Base-by-base conservation (phyloP, 208 protist genomes). In the Acanthamoeba sp. region DNA sequence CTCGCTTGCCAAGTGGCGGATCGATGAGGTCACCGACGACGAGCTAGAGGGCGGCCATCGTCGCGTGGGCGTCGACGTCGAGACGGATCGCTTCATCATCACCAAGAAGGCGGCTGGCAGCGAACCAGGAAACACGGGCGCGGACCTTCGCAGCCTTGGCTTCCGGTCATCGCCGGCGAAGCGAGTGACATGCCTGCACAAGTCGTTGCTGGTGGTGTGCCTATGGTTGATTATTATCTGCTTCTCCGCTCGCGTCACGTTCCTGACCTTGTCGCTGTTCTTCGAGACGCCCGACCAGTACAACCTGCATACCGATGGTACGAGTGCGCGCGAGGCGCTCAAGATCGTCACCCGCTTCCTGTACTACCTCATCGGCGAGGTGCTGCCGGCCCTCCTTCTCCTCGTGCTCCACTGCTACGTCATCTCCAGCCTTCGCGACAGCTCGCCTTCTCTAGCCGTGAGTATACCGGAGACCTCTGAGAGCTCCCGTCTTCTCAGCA, bases 241-340 rank as follows among this genome's bases (percentile, higher is more conserved):
- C 66, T 76, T 76, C 36, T 1, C 20, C 22, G 66, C 66, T 24
- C 66, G 66, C n/a, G 66, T 76, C 29, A 38, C 29, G 16, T 76
- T 76, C 29, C 66, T 76, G 22, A 38, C 40, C 29, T 29, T 76
- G 1, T 76, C 66, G 66, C n/a, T 40, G 16, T 76, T 76, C 66
- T 76, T 76, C 66, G 66, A 76, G 66, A 76, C 66, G n/a, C 66
- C 66, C 66, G 66, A 76, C 66, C 66, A 76, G 66, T 76, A 76
- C 66, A 76, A 76, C 36, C 66, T 76, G 12, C 66, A 76, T 29
- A 40, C 24, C 55, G 55, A 62, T 20, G 29, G 66, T 0, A 10
- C n/a, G 32, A n/a, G n/a, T 6, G 66, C 10, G 20, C 66, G 66
- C 66, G 66, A 76, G 36, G 66, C 66, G 36, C 10, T 40, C 36